Percentiles rank a stretch among this genome's conserved stretches.
Conservation (phyloP, 2,329 filamentous ascomycete species). For the Escovopsis weberi region DNA sequence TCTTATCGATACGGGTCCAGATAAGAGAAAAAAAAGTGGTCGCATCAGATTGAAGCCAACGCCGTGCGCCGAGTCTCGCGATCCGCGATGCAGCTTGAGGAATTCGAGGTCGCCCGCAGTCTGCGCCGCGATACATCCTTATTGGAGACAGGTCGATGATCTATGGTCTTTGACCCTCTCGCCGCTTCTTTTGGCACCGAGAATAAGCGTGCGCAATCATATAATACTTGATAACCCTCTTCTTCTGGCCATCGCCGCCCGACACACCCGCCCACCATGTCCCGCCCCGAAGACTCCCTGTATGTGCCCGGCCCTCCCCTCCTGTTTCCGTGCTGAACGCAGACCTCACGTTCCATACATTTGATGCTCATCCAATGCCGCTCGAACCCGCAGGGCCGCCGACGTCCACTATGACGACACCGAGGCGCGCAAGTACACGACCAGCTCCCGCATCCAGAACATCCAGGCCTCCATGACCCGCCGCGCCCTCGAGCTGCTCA, state of each 20-base stretch:
- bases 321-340: constrained; percentile 2
- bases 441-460: constrained; percentile 83
- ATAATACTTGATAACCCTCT: neutral
- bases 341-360: neutral
- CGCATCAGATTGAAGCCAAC: neutral
- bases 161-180: too few relatives aligned
- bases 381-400: constrained; percentile 49
- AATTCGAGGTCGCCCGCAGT: neutral
- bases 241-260: neutral
- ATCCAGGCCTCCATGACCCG: constrained; percentile 93
- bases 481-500: constrained; percentile 80
- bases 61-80: too few relatives aligned
- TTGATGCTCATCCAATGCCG: neutral
- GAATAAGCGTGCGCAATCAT: too few relatives aligned
- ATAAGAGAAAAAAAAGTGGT: constrained; percentile 2
- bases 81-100: too few relatives aligned
- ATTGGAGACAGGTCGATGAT: too few relatives aligned
- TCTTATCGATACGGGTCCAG: constrained; percentile 7
- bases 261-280: constrained; percentile 47
- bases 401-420: constrained; percentile 96
- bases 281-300: constrained; percentile 91
- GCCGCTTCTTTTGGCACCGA: too few relatives aligned
- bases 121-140: neutral
- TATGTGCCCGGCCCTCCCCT: constrained; percentile 28
- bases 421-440: constrained; percentile 96